phyloP scores from a whole-genome alignment of 1,284 basidiomycete species.

The Gymnopus androsaceus region DNA sequence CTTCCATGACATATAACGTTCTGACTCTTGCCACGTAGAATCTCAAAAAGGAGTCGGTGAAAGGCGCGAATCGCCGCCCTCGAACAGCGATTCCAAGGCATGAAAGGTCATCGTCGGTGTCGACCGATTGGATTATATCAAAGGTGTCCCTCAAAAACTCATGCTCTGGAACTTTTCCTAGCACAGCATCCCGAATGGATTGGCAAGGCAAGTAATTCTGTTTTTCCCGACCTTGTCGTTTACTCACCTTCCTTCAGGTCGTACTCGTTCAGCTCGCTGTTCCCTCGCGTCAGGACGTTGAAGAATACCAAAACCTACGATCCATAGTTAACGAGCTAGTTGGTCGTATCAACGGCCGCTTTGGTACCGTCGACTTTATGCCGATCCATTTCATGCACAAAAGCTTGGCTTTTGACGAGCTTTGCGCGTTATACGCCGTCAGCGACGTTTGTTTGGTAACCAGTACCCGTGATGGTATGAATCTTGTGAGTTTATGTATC shows the following conservation, averaged over 20 bases:
- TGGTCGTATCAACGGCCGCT: slow-evolving; percentile 96
- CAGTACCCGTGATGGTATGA: slow-evolving; percentile 97
- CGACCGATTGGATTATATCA: slow-evolving; percentile 98
- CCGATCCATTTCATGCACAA: slow-evolving; percentile 99
- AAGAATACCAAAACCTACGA: slow-evolving; percentile 97
- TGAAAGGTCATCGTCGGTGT: slow-evolving; percentile 99
- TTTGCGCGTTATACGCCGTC: slow-evolving; percentile 95
- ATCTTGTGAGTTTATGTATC: slow-evolving; percentile 67
- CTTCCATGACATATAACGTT: slow-evolving; percentile 1
- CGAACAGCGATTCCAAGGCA: slow-evolving; percentile 88
- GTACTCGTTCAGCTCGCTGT: slow-evolving; percentile 97
- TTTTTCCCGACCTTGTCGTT: not conserved
- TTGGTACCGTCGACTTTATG: slow-evolving; percentile 98
- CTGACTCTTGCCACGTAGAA: slow-evolving; percentile 47
- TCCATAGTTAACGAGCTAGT: slow-evolving; percentile 97
- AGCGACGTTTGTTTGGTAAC: slow-evolving; percentile 97
- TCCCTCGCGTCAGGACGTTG: slow-evolving; percentile 96
- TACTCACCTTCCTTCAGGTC: slow-evolving; percentile 52
- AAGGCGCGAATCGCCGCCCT: slow-evolving; percentile 80
- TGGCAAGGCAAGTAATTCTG: slow-evolving; percentile 68
- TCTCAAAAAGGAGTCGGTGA: slow-evolving; percentile 76
- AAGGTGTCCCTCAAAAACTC: slow-evolving; percentile 97
- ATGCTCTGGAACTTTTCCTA: slow-evolving; percentile 95
- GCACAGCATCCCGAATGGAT: slow-evolving; percentile 99
- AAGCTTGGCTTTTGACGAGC: slow-evolving; percentile 89